Base-by-base conservation (phyloP, 768 basidiomycete genomes). In the Flagelloscypha sp. region DNA sequence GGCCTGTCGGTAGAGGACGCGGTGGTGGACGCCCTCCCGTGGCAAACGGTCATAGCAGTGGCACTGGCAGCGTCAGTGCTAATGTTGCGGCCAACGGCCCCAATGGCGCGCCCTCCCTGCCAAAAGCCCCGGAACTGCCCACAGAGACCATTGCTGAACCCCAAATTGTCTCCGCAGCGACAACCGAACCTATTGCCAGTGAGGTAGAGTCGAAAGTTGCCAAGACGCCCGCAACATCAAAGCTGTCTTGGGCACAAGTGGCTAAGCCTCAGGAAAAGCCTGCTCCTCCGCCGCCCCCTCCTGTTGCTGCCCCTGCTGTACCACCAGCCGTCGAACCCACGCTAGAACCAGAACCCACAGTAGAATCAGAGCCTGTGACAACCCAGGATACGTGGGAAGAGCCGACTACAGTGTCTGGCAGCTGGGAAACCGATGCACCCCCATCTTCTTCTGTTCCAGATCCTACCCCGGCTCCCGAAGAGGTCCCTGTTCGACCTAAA, bases 161-260 rank as follows among this genome's bases (percentile, higher is more conserved):
- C 27, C 42, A 31, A 5, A 27, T 41, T 36, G 28, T 31, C 23
- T n/a, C 37, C n/a, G 40, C 49, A 22, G 37, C 47, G 11, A 45
- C 50, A 9, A 40, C 47, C 9, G 42, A 52, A 7, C 50, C 54
- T 27, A 23, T 36, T 11, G 54, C 56, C 29, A 56, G 47, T 29
- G 33, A 44, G 23, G 35, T 46, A 18, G 40, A 46, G 28, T 47
- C 54, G 17, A 35, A 44, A 19, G 42, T 52, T 15, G 51, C 48
- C 10, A 83, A 77, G 59, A 64, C 72, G 8, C 81, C 84, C 27
- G 75, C 80, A 19, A 81, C 73, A 9, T 76, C 82, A 6, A 85
- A 86, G 62, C 57, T 84, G 41, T 87, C 86, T 23, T 89, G 85
- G 85, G 86, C 86, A 6, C 82, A 89, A 49, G 68, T 89, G 52